Conservation (phyloP, 2,329 filamentous ascomycete species). For the Ceratocystis variospora region DNA sequence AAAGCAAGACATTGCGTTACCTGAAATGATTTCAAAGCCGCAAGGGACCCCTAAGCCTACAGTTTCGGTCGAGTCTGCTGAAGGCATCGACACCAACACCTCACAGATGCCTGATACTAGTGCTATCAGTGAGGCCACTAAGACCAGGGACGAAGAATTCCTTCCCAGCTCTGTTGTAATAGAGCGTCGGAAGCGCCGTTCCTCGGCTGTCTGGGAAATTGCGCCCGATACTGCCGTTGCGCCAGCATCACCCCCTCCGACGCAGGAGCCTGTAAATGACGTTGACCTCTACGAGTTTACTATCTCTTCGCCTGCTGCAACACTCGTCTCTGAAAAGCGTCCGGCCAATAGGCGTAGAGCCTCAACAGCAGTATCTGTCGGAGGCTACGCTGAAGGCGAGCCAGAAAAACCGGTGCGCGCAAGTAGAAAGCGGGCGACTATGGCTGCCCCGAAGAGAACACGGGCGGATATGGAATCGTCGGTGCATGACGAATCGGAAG, state of each 20-base stretch:
- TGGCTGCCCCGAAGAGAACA: slow-evolving; percentile 15
- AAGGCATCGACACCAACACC: not conserved
- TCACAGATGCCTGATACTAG: not conserved
- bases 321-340: slow-evolving; percentile 22
- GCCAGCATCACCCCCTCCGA: not conserved
- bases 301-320: slow-evolving; percentile 31
- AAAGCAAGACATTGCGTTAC: slow-evolving; percentile 12
- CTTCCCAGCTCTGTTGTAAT: slow-evolving; percentile 27
- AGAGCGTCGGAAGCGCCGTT: slow-evolving; percentile 31
- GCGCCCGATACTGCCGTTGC: not conserved
- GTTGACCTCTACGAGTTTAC: slow-evolving; percentile 44
- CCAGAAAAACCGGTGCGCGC: slow-evolving; percentile 9
- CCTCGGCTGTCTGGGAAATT: slow-evolving; percentile 22
- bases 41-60: not conserved
- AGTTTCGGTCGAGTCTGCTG: not conserved
- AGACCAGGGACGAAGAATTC: slow-evolving; percentile 11
- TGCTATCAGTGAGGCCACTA: not conserved
- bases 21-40: slow-evolving; percentile 18
- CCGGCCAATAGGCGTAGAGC: slow-evolving; percentile 8
- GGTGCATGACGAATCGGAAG: slow-evolving; percentile 21
- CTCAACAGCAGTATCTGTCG: slow-evolving; percentile 8
- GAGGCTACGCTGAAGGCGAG: not conserved
- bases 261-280: slow-evolving; percentile 7
- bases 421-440: slow-evolving; percentile 14
- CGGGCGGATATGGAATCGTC: slow-evolving; percentile 19